Base-by-base conservation (phyloP, 78 protist species). In the Dictyostelium purpureum region DNA sequence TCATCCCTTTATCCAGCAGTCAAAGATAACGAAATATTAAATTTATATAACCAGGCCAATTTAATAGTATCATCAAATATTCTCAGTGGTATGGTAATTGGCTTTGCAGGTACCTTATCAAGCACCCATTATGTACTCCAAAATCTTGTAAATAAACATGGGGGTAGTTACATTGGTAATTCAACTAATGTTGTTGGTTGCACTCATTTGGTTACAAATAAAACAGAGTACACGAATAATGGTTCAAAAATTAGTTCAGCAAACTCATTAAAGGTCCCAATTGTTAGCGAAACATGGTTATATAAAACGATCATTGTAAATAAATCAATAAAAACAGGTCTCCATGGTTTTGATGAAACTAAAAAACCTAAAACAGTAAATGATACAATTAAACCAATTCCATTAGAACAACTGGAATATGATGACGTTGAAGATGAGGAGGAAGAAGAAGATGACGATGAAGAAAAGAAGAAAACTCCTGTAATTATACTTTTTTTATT, bases 211-310 rank as follows among this genome's bases (percentile, higher is more conserved):
- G 51, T 85, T 11, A 59, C 82, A 6, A 73, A 54, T 2, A 2
- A 0, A 1, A 18, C 73, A 6, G 82, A 85, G 2, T 56, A 33
- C 16, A 2, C 0, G 1, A 85, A 54, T 19, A 45, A 61, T 42
- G 57, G 75, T 14, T 9, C 33, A 18, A 85, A 85, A 66, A 51
- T 85, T 2, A 24, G 45, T 26, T 6, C 40, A 21, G 83, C 82
- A 0, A 74, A 45, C 0, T 16, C 71, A 19, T 56, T n/a, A 21
- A 61, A 63, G n/a, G 65, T 73, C 0, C 92, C 80, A 28, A 70
- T 85, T 2, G 92, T 85, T 33, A 42, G 6, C 21, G 83, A 85
- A 59, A 33, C 40, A 14, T 85, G 92, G 92, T 4, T 85, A 7
- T 85, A 85, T 24, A 51, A 85, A 12, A 71, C 92, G 0, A 73